phyloP scores from a whole-genome alignment of 2,329 filamentous ascomycete genomes.

The Hyphodiscus sp. region DNA sequence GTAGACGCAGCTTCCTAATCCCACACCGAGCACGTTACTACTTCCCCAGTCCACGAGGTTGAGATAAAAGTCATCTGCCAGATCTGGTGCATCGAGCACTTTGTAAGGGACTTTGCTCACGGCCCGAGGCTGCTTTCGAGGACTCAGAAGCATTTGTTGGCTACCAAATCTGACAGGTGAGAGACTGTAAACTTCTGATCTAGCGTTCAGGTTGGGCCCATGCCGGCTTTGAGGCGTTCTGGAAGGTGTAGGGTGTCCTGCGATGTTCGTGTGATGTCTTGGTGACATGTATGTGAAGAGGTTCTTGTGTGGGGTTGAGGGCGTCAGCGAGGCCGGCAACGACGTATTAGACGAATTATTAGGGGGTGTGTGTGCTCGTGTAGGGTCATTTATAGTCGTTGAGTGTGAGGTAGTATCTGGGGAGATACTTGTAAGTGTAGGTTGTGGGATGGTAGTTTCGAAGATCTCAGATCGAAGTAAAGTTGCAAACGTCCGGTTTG shows the following conservation, averaged over 20 bases:
- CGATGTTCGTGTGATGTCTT: constrained; percentile 56
- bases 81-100: constrained; percentile 89
- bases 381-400: constrained; percentile 56
- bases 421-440: constrained; percentile 56
- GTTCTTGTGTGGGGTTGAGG: constrained; percentile 95
- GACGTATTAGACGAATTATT: constrained; percentile 52
- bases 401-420: constrained; percentile 51
- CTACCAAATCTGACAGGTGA: constrained; percentile 91
- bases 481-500: constrained; percentile 85
- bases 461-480: constrained; percentile 89
- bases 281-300: constrained; percentile 88
- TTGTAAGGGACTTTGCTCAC: constrained; percentile 98
- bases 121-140: constrained; percentile 78
- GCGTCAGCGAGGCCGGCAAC: constrained; percentile 72
- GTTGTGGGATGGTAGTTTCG: constrained; percentile 80
- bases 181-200: constrained; percentile 89
- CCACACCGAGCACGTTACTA: constrained; percentile 88
- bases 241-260: constrained; percentile 80
- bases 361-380: constrained; percentile 76
- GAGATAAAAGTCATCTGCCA: constrained; percentile 96
- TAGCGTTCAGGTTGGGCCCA: constrained; percentile 80
- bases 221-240: constrained; percentile 84
- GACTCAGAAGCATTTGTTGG: constrained; percentile 87
- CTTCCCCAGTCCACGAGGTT: constrained; percentile 98
- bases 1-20: constrained; percentile 87